Percentiles rank a stretch among this genome's conserved stretches.
Conservation (phyloP, 352 stramenopile genomes). For the Globisporangium irregulare region DNA sequence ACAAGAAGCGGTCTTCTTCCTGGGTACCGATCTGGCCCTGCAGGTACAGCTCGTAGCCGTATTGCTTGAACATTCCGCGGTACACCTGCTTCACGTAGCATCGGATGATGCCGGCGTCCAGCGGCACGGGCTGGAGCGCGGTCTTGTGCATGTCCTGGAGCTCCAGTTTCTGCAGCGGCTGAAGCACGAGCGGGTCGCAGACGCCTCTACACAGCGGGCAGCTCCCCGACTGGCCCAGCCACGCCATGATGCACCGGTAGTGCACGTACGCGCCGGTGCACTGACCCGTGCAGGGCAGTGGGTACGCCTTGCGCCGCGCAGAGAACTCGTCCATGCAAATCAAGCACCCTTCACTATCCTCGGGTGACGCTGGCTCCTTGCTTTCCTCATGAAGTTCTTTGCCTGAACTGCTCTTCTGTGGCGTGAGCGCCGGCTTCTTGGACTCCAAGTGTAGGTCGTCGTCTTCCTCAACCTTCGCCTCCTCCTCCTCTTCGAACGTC, state of each 20-base stretch:
- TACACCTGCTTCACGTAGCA: conserved; percentile 89
- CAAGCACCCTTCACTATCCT: conserved; percentile 53
- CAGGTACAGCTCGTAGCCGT: conserved; percentile 81
- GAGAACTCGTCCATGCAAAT: conserved; percentile 92
- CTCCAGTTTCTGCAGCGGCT: conserved; percentile 82
- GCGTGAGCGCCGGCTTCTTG: conserved; percentile 7
- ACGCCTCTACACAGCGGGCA: conserved; percentile 79
- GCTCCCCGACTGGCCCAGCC: conserved; percentile 79
- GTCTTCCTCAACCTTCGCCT: conserved; percentile 30
- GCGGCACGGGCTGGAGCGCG: conserved; percentile 68
- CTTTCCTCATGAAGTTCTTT: conserved; percentile 17
- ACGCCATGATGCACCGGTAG: conserved; percentile 89
- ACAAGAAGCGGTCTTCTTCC: conserved; percentile 77
- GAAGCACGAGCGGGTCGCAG: conserved; percentile 77
- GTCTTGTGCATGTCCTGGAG: conserved; percentile 77
- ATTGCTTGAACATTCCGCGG: conserved; percentile 85
- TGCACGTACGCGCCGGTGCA: conserved; percentile 81
- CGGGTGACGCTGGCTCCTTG: conserved; percentile 11
- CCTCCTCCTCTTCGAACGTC: conserved; percentile 30
- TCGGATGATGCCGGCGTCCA: conserved; percentile 83
- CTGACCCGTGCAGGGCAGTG: conserved; percentile 72
- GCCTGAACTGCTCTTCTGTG: conserved; percentile 8
- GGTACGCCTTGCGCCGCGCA: conserved; percentile 76
- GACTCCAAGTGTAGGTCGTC: conserved; percentile 21
- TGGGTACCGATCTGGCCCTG: conserved; percentile 83